Base-by-base conservation (phyloP, 768 basidiomycete genomes). In the Suillus brevipes region DNA sequence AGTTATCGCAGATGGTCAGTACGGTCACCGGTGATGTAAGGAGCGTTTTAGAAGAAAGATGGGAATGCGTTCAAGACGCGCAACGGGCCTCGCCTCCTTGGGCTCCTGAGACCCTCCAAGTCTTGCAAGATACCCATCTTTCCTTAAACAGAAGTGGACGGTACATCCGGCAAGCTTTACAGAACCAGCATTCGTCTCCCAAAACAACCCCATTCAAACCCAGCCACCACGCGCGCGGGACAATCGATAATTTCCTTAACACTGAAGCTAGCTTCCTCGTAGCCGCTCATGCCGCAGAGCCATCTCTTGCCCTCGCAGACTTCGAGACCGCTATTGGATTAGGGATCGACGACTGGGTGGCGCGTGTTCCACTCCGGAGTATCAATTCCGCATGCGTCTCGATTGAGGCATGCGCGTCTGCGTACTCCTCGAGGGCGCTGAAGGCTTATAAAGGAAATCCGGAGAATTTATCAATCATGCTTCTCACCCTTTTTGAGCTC, bases 401-500 rank as follows among this genome's bases (percentile, higher is more conserved):
- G 12, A 64, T 75, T 13, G 74, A 71, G 62, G 52, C 67, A 0
- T 74, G 74, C 40, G 74, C 74, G 12, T 58, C 59, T n/a, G 53
- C 65, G 4, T 79, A 83, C 50, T 70, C 71, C 1, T 66, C 66
- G 1, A 52, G 72, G 0, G 77, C 82, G 0, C 31, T 49, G 37
- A 23, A 10, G 0, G 62, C 61, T 1, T 83, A 82, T 53, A 47
- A 60, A 12, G 65, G 66, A 13, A 81, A 77, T 38, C 78, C 82
- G 2, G 82, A 84, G 58, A 67, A 74, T 37, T 45, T 74, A 4
- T 84, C 83, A 0, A 62, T 80, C 3, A 81, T 86, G 78, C 66
- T 85, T 49, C 69, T 86, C 55, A 75, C 73, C 2, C 63, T 58
- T 12, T 25, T 75, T 10, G 80, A 84, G 38, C 74, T 80, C 36